Evolutionary conservation across 169 alveolate species (phyloP), one percentile per base, ranked within the genome.

Genomic region (Sarcocystis neurona): DNA sequence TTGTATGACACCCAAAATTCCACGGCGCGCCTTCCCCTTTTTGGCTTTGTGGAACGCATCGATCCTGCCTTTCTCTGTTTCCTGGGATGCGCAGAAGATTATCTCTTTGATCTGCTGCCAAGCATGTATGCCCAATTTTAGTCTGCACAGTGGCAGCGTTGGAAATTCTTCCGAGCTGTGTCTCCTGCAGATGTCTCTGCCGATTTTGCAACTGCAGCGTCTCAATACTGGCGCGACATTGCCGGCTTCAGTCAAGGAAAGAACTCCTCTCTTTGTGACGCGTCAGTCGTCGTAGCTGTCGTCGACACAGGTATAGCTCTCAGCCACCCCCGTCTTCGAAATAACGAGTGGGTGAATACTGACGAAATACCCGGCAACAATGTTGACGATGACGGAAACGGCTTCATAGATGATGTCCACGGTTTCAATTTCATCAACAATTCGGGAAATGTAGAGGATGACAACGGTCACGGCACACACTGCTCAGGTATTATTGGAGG

Each of bases 271-370:
- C 70, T 46, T 27, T 77, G 60, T 20, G 43, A 46, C 34, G 70
- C 27, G 34, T 27, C 46, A n/a, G 60, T 46, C 43, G 92, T 93
- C 43, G 96, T 94, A 27, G 96, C 95, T 18, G 96, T 95, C 47
- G 92, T 96, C 39, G 98, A 96, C 88, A 96, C 97, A 30, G 98
- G 98, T 3, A 92, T 96, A 1, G 97, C 95, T 85, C 93, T 88
- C 87, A 89, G 92, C 27, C 97, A 96, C 66, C 96, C 97, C 47
- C 97, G 93, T 50, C 82, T 96, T 79, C 92, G 80, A 32, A 94
- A 85, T 0, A 93, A 93, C 79, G 94, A 95, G 84, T 95, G 96
- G 93, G 87, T 88, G 37, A 94, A 95, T 79, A 90, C 93, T 34
- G 91, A 79, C 43, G 98, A 95, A 79, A 88, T 94, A 70, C 85